Evolutionary conservation across 768 basidiomycete genomes (phyloP).

Genomic region (Postia placenta): DNA sequence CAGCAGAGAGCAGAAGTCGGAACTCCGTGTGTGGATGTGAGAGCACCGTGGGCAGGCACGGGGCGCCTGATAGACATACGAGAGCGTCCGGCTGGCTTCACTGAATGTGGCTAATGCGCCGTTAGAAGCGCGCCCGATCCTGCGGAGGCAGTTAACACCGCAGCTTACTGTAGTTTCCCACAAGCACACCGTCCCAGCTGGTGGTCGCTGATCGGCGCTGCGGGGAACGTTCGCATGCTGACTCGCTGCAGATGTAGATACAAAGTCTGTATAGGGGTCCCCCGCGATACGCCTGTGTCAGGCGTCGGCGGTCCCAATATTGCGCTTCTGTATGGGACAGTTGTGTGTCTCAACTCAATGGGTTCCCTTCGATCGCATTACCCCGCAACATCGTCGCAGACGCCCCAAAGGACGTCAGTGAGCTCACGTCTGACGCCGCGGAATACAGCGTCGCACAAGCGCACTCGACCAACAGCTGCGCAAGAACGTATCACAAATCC

Average conservation of each 20-base stretch:
- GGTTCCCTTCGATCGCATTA: no score
- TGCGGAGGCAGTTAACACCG: constrained; percentile 4
- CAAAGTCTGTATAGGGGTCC: no score
- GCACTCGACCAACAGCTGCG: no score
- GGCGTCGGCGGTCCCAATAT: no score
- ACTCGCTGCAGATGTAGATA: neutral
- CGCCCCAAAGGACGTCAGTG: no score
- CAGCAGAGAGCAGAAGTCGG: neutral
- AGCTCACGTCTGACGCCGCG: no score
- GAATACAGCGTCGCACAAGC: no score
- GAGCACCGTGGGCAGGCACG: neutral
- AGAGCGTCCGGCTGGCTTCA: neutral
- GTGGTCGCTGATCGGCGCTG: neutral
- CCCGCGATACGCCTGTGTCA: no score
- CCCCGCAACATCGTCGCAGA: no score
- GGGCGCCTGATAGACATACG: neutral
- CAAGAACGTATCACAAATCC: no score
- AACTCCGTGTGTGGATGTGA: neutral
- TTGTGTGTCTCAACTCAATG: no score
- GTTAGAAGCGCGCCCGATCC: neutral
- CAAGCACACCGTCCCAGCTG: neutral
- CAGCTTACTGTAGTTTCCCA: constrained; percentile 3
- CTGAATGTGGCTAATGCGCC: neutral
- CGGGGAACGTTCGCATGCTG: neutral
- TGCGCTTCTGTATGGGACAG: no score